Conservation (phyloP, 1,284 basidiomycete genomes). For the Thecaphora thlaspeos region DNA sequence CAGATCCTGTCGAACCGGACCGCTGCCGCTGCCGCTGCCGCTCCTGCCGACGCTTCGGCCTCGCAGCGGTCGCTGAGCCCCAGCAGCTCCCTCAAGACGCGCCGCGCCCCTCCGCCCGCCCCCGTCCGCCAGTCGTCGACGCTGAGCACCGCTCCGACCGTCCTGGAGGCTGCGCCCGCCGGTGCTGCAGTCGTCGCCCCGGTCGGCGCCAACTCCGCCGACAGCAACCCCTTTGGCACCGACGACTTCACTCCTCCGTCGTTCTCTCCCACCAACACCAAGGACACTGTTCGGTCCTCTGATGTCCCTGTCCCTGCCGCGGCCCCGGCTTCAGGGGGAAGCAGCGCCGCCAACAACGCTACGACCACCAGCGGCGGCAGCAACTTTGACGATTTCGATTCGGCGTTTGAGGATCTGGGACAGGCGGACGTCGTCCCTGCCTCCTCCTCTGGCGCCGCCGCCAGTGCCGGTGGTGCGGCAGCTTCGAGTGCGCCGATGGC, state of each 20-base stretch:
- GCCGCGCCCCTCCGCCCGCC: conserved; percentile 47
- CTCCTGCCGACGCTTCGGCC: not conserved
- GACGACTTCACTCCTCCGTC: conserved; percentile 15
- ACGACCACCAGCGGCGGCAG: conserved; percentile 20
- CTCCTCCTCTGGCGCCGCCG: conserved; percentile 2
- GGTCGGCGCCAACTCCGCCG: too few species aligned
- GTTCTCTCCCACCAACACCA: not conserved
- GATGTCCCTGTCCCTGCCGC: conserved; percentile 1
- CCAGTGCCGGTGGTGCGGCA: not conserved
- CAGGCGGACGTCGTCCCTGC: conserved; percentile 36
- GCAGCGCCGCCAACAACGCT: conserved; percentile 2
- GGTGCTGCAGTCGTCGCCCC: too few species aligned
- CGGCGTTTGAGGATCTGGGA: conserved; percentile 54
- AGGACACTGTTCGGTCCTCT: too few species aligned
- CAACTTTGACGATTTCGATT: conserved; percentile 55
- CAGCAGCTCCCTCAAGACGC: conserved; percentile 34
- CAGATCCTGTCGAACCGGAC: conserved; percentile 8
- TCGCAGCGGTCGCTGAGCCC: conserved; percentile 16
- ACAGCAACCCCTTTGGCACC: conserved; percentile 33
- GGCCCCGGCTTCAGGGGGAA: too few species aligned
- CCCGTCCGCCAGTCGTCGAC: conserved; percentile 32
- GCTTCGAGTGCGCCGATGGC: not conserved
- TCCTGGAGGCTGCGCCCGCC: conserved; percentile 11
- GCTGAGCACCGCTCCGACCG: conserved; percentile 12
- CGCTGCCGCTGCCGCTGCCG: not conserved